Percentiles rank a stretch among this genome's conserved stretches.
Evolutionary conservation across 2,329 filamentous ascomycete genomes (phyloP).

Genomic region (Beauveria rudraprayagi): DNA sequence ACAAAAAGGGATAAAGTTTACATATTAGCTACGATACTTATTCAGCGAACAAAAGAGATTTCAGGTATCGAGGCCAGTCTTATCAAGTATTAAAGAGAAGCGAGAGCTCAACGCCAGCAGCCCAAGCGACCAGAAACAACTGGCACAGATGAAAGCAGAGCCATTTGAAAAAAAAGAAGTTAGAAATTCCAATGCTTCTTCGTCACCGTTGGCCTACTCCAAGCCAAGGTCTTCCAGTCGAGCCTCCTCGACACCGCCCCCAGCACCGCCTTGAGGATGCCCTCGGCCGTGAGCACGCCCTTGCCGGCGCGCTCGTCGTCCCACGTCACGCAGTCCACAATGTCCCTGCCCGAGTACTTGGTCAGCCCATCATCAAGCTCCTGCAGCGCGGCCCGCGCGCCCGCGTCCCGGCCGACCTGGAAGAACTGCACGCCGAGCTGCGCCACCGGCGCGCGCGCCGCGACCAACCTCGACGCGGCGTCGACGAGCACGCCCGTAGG

Average conservation of each 20-base stretch:
- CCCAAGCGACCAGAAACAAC: neutral
- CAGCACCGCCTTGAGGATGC: constrained; percentile 74
- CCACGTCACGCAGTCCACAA: constrained; percentile 86
- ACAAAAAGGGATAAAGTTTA: neutral
- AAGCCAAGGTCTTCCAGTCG: constrained; percentile 22
- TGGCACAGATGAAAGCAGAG: too few species aligned
- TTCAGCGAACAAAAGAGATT: neutral
- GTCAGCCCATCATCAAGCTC: constrained; percentile 66
- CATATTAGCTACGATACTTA: neutral
- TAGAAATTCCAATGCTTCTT: too few species aligned
- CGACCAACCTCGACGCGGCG: constrained; percentile 63
- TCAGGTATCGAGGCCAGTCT: neutral
- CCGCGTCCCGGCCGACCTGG: constrained; percentile 71
- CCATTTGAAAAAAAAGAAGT: too few species aligned
- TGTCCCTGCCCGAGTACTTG: constrained; percentile 61
- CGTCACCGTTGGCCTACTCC: neutral
- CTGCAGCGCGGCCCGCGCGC: constrained; percentile 56
- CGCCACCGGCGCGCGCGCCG: constrained; percentile 60
- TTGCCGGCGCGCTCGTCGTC: constrained; percentile 36
- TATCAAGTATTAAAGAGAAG: neutral
- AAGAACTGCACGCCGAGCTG: constrained; percentile 95
- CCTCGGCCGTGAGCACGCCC: constrained; percentile 52
- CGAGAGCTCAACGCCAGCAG: neutral
- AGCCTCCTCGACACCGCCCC: constrained; percentile 58
- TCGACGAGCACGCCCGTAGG: constrained; percentile 60